Base-by-base conservation (phyloP, 352 stramenopile genomes). In the Globisporangium paroecandrum region DNA sequence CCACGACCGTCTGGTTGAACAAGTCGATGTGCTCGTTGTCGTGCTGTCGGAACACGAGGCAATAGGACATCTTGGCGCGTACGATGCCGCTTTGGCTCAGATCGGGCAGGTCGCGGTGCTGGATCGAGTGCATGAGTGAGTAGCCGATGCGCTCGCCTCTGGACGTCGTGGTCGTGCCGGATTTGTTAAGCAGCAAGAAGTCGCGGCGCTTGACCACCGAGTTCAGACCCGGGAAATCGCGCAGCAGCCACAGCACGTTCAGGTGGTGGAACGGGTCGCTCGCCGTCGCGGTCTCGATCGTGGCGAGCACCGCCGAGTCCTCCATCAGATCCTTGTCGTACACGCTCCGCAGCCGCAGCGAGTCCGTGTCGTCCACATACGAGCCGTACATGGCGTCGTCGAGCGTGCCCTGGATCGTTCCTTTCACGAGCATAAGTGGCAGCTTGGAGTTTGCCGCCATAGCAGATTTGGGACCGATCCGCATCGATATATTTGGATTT, bases 231-330 rank as follows among this genome's bases (percentile, higher is more conserved):
- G 49, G 71, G 18, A 81, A 74, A n/a, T 72, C 72, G 27, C 73
- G 78, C 34, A 87, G 69, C 32, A 82, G 79, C 51, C 78, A 74
- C 0, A 75, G 67, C 24, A 89, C 36, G n/a, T 81, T 81, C 12
- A 84, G 75, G 68, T 85, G 85, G 49, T 76, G 77, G 73, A 83
- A 91, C 57, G 81, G 83, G 38, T 89, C 78, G 18, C 75, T 64
- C 49, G 77, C 63, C 12, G 53, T 87, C n/a, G 77, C 78, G 29
- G 64, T 73, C 22, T 69, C 76, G 53, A 83, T 80, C 72, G 64
- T 75, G 78, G 60, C 65, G 22, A 87, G 66, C 12, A 85, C 73
- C 15, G 85, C 77, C 51, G 70, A 79, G 58, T 85, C 79, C 65
- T 86, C 83, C 57, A 88, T 81, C 27, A 76, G 64, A 58, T 88